phyloP scores from a whole-genome alignment of 2,329 filamentous ascomycete species.

The Colletotrichum gigasporum region DNA sequence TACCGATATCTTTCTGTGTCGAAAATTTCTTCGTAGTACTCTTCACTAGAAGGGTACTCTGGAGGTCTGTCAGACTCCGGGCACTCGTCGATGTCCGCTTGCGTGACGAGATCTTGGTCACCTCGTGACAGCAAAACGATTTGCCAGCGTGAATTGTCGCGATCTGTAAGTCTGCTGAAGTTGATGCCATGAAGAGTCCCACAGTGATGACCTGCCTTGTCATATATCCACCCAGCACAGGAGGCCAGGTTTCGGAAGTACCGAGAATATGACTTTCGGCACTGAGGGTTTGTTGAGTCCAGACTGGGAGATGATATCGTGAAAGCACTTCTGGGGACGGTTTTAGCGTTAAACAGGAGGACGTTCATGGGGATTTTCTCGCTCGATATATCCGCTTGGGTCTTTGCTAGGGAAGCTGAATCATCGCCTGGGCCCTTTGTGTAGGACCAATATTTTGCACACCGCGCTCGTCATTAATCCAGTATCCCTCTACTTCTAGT shows the following conservation, averaged over 20 bases:
- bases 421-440: background rate
- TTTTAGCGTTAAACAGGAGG: background rate
- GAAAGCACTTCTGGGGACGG: background rate
- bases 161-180: background rate
- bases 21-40: slow-evolving; percentile 15
- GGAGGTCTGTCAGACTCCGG: background rate
- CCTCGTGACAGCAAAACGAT: background rate
- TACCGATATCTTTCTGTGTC: background rate
- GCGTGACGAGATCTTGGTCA: background rate
- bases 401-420: no score
- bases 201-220: background rate
- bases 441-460: background rate
- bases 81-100: background rate
- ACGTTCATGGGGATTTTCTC: background rate
- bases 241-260: background rate
- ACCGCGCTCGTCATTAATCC: background rate
- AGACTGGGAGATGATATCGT: background rate
- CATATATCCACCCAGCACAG: background rate
- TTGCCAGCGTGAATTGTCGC: background rate
- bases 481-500: background rate
- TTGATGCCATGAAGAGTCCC: background rate
- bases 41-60: background rate
- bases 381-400: fast-evolving
- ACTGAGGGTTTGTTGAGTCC: background rate
- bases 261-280: background rate